phyloP scores from a whole-genome alignment of 305 asterid species.

The Solanum aculeatissimum region DNA sequence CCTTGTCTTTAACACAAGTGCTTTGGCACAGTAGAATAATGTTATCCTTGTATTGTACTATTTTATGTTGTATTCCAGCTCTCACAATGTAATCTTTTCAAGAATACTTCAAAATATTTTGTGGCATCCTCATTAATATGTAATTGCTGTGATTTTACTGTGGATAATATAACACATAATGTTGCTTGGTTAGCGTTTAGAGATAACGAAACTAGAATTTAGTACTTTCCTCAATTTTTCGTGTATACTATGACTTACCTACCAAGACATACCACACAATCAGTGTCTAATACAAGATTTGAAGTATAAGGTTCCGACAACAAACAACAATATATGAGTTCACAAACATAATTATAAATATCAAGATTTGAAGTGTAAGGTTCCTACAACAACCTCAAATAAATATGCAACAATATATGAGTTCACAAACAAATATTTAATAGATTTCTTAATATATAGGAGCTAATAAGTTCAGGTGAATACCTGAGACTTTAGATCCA shows the following conservation, averaged over 20 bases:
- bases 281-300: not conserved
- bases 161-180: not conserved
- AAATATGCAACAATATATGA: not conserved
- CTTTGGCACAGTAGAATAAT: conserved; percentile 53
- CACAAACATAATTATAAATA: not conserved
- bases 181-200: not conserved
- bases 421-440: not conserved
- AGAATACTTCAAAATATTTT: not conserved
- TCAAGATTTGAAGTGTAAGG: not conserved
- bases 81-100: not conserved
- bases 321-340: not conserved
- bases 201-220: too few species aligned
- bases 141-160: not conserved
- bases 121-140: not conserved
- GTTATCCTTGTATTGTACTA: not conserved
- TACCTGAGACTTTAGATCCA: not conserved
- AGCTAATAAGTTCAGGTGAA: not conserved
- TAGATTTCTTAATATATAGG: not conserved
- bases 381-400: not conserved
- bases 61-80: not conserved
- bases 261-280: not conserved
- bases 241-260: not conserved
- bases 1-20: conserved; percentile 95
- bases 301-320: not conserved
- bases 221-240: too few species aligned